Evolutionary conservation across 1,284 basidiomycete genomes (phyloP), one percentile per base, ranked within the genome.

Genomic region (Trichosporon sp.): DNA sequence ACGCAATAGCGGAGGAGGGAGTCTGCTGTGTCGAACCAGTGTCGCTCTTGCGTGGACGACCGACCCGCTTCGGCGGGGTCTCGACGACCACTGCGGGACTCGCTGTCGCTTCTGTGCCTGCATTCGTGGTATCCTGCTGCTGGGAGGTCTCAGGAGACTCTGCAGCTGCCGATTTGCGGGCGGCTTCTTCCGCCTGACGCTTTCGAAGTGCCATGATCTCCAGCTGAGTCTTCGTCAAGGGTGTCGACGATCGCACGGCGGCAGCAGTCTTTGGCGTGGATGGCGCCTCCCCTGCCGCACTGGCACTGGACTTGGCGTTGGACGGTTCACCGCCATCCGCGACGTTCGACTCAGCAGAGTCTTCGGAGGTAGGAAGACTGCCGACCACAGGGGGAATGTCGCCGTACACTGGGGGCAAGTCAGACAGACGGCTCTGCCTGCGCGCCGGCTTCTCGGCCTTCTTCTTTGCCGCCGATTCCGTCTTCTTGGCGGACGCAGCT

Each of bases 381-480:
- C 66, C 66, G 21, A 67, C 66, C 6, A 35, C 47, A 0, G 66
- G 66, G 7, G 60, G 60, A 1, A 63, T 25, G 44, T 34, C 42
- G 0, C 65, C 65, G 18, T 60, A 60, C 1, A 38, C 65, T 1
- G 53, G 31, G 8, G 65, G 38, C 64, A 32, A 12, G 12, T 60
- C 56, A 7, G 56, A 31, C 1, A 25, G 4, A 13, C 23, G 44
- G 13, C 67, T 47, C 31, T n/a, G 60, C 64, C 56, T 64, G 2
- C 56, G 56, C 8, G 15, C 27, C 56, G 56, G 15, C 56, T 60
- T 60, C 29, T 21, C 15, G 5, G 27, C 53, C 2, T 21, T 62
- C 23, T 31, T 29, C 25, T 32, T 60, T 15, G 53, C 5, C 2
- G 64, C 25, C 31, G 65, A 23, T 25, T 25, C 38, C 18, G 38